Evolutionary conservation across 352 stramenopile species (phyloP), one percentile per base, ranked within the genome.

Genomic region (Globisporangium ultimum): DNA sequence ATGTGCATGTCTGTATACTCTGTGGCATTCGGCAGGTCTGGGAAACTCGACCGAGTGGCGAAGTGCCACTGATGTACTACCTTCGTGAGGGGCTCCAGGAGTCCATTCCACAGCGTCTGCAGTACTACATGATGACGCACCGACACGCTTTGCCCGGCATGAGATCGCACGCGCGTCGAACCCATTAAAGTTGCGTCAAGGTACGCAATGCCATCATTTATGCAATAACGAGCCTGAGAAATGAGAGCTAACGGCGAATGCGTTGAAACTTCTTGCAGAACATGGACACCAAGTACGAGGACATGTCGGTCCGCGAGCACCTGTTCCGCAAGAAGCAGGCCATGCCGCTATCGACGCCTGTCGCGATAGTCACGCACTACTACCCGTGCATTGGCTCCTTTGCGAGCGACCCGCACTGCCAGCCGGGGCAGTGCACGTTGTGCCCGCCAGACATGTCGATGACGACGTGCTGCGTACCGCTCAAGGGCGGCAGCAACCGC

Each of bases 41-140:
- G 83, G 85, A 80, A 90, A 89, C 66, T 91, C 81, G 46, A 91
- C 81, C 0, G 81, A 93, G 81, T 15, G 84, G 84, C 3, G 81
- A 93, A 66, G 76, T 89, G 5, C 74, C 78, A 10, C 68, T 81
- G 63, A 60, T 93, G 12, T 93, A 89, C 55, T 93, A 93, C 56
- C 66, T 93, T 22, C 70, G 79, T n/a, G 74, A 90, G 60, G 84
- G 80, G 36, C 67, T 93, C 0, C 77, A 88, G 58, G 74, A 87
- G 56, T 89, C 79, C 1, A 61, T 93, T 1, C 10, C 66, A 83
- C 48, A 71, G 70, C 0, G 78, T 93, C 7, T 93, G 84, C 64
- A 87, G 40, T 93, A 93, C 59, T 89, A 80, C 63, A 65, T 60
- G 6, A 64, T 17, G 60, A 50, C 32, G 84, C 22, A 82, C 88